phyloP scores from a whole-genome alignment of 2,329 filamentous ascomycete species.

The Aspergillus aculeatinus region DNA sequence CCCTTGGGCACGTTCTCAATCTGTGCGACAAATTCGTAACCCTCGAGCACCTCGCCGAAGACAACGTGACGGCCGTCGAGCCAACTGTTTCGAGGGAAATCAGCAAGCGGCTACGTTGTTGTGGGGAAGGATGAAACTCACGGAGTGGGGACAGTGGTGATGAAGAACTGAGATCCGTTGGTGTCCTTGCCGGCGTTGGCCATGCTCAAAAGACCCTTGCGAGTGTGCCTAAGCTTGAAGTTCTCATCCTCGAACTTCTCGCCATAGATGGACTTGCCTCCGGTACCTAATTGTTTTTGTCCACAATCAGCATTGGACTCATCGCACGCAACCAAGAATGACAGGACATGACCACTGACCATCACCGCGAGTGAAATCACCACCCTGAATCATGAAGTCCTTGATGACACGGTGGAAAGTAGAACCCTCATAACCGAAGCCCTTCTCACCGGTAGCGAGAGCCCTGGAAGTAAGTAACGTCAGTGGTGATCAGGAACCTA shows the following conservation, averaged over 20 bases:
- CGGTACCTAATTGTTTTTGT: conserved; percentile 50
- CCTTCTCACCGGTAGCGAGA: conserved; percentile 66
- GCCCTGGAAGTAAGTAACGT: conserved; percentile 35
- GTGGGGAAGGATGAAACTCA: conserved; percentile 21
- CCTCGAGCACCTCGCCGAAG: conserved; percentile 68
- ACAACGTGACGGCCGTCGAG: conserved; percentile 65
- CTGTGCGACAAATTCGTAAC: conserved; percentile 57
- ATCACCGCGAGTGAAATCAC: conserved; percentile 65
- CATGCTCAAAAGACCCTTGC: conserved; percentile 65
- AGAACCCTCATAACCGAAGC: conserved; percentile 65
- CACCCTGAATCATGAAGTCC: conserved; percentile 69
- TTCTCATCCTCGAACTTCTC: conserved; percentile 68
- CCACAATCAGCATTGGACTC: conserved; percentile 4
- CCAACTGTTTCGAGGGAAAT: conserved; percentile 44
- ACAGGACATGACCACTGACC: conserved; percentile 34
- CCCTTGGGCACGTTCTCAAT: conserved; percentile 63
- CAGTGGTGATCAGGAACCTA: conserved; percentile 9
- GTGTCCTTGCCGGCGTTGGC: conserved; percentile 65
- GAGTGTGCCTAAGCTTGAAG: conserved; percentile 69
- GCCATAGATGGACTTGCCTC: conserved; percentile 68
- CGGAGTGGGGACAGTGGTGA: conserved; percentile 61
- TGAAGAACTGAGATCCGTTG: conserved; percentile 68
- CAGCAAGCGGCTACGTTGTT: conserved; percentile 8
- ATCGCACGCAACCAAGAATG: background rate
- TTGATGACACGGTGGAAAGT: conserved; percentile 70